Conservation (phyloP, 495 filamentous ascomycete genomes). For the Talaromyces trachyspermus region DNA sequence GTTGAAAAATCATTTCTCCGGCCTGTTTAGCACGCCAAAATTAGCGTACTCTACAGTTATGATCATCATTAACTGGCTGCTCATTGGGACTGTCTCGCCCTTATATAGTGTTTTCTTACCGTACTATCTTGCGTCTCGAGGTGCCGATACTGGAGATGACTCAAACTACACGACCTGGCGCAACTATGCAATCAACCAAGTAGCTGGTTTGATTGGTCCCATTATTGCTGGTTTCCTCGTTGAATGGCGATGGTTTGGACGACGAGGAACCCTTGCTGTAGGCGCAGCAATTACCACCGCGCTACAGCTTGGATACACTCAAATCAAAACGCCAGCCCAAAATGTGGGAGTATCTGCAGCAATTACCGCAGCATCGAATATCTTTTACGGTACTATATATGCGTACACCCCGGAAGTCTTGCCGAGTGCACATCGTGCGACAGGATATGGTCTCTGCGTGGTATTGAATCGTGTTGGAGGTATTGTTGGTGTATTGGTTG, state of each 20-base stretch:
- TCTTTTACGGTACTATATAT: constrained; percentile 41
- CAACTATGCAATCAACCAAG: constrained; percentile 38
- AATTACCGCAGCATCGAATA: no score
- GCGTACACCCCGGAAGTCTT: constrained; percentile 40
- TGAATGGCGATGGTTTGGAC: constrained; percentile 24
- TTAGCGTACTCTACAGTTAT: constrained; percentile 22
- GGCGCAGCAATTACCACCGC: constrained; percentile 34
- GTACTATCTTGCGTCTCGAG: constrained; percentile 27
- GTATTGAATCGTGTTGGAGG: constrained; percentile 32
- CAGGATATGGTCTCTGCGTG: constrained; percentile 34
- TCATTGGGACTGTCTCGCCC: constrained; percentile 30
- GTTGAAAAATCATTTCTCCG: no score
- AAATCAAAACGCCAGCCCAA: constrained; percentile 30
- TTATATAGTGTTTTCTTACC: no score
- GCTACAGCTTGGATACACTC: constrained; percentile 38
- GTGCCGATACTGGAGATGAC: constrained; percentile 15
- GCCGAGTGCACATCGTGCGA: constrained; percentile 35
- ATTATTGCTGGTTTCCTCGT: constrained; percentile 30
- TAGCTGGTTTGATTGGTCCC: constrained; percentile 31
- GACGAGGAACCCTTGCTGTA: constrained; percentile 28
- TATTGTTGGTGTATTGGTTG: constrained; percentile 31
- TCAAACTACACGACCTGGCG: constrained; percentile 30
- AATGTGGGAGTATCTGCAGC: constrained; percentile 33
- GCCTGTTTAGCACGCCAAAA: constrained; percentile 18
- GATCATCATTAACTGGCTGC: constrained; percentile 31